Conservation (phyloP, 306 rosid species). For the Pyrus pyrifolia region DNA sequence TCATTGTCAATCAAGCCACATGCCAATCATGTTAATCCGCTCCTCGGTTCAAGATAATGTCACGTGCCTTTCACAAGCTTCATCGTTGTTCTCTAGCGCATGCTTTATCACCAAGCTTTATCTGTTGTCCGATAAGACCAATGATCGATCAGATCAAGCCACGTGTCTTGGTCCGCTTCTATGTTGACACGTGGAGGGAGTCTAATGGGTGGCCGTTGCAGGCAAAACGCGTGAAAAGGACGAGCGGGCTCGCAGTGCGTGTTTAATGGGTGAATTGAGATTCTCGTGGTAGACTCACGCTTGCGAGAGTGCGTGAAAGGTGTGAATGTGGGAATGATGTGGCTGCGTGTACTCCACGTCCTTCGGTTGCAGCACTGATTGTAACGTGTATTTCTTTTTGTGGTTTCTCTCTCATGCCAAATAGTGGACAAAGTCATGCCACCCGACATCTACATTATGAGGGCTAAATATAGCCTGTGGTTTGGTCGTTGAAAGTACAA, state of each 20-base stretch:
- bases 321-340: not conserved
- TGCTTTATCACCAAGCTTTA: not conserved
- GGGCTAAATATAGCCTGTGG: no score
- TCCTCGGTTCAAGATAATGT: not conserved
- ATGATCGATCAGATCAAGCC: not conserved
- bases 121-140: not conserved
- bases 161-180: not conserved
- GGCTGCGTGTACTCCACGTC: no score
- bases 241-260: not conserved
- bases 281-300: not conserved
- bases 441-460: no score
- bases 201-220: conserved; percentile 5
- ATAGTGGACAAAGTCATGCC: no score
- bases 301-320: not conserved
- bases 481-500: no score
- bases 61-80: conserved; percentile 22
- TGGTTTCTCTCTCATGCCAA: no score
- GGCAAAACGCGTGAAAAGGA: conserved; percentile 23
- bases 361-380: no score
- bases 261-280: not conserved
- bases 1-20: not conserved
- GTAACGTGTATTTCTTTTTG: no score
- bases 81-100: not conserved
- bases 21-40: not conserved
- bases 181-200: conserved; percentile 22